phyloP scores from a whole-genome alignment of 2,329 filamentous ascomycete genomes.

The Drechmeria coniospora region DNA sequence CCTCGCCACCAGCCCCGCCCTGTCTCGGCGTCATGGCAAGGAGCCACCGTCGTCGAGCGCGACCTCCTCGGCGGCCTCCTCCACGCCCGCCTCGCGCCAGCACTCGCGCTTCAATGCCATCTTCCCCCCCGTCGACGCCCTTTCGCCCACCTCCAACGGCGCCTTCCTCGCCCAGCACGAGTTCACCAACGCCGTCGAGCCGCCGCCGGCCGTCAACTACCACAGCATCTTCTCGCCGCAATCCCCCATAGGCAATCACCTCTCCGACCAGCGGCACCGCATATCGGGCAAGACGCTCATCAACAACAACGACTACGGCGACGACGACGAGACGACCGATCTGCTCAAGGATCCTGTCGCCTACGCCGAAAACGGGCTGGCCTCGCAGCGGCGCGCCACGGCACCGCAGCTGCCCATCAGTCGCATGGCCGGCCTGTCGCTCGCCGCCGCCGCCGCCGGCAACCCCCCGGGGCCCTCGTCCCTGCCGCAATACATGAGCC shows the following conservation, averaged over 20 bases:
- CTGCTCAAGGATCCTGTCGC: slow-evolving; percentile 58
- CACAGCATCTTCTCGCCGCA: slow-evolving; percentile 57
- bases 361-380: slow-evolving; percentile 46
- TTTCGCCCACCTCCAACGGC: slow-evolving; percentile 43
- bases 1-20: slow-evolving; percentile 23
- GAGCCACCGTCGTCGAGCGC: slow-evolving; percentile 9
- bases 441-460: slow-evolving; percentile 41
- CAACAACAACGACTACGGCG: slow-evolving; percentile 47
- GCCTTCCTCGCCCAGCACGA: slow-evolving; percentile 38
- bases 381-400: slow-evolving; percentile 46
- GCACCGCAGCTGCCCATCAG: slow-evolving; percentile 56
- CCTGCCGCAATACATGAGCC: slow-evolving; percentile 29
- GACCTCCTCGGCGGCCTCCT: slow-evolving; percentile 21
- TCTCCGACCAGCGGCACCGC: slow-evolving; percentile 45
- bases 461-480: slow-evolving; percentile 33
- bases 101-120: slow-evolving; percentile 44
- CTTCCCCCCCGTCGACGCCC: slow-evolving; percentile 46
- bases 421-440: slow-evolving; percentile 53
- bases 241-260: slow-evolving; percentile 55
- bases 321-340: slow-evolving; percentile 54
- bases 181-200: slow-evolving; percentile 44
- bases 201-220: slow-evolving; percentile 32
- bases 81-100: slow-evolving; percentile 30
- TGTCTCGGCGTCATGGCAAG: slow-evolving; percentile 12
- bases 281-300: slow-evolving; percentile 58